Base-by-base conservation (phyloP, 2,329 filamentous ascomycete genomes). In the Phyllachora maydis region DNA sequence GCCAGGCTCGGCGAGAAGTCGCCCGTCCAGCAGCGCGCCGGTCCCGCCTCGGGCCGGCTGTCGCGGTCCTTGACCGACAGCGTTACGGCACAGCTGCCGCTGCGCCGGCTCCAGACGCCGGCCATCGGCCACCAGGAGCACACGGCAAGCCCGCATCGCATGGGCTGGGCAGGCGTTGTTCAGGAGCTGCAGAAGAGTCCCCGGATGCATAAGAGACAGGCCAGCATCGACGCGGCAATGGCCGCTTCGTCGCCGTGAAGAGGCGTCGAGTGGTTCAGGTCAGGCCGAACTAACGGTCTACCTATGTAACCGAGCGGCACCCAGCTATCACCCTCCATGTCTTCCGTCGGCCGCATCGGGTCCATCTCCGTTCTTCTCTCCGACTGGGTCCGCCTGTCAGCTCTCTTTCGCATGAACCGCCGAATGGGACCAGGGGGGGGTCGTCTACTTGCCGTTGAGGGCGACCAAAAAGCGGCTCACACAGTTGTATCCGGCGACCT, bases 401-500 rank as follows among this genome's bases (percentile, higher is more conserved):
- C 15, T 22, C 15, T 12, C 5, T 7, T 14, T 11, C 19, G 6
- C 8, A 22, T 12, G 23, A 11, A 15, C n/a, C n/a, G n/a, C n/a
- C n/a, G n/a, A n/a, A n/a, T n/a, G n/a, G n/a, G n/a, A n/a, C n/a
- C n/a, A n/a, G 11, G 11, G 14, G 8, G 9, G 17, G 7, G 16
- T 14, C 21, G 11, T 8, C 10, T 19, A 50, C 63, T 46, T 48
- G 70, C 66, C 76, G 49, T 90, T 72, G 26, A 91, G 45, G 9
- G 79, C 79, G 11, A 90, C 78, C 34, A 90, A 45, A 35, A 90
- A 83, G 15, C 79, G 61, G 43, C 74, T 82, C 10, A 90, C 78
- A 40, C 76, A 83, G 42, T 90, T 90, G 43, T 90, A 90, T 26
- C 65, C 68, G 8, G 75, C 76, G 33, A 65, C 45, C 58, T 62